phyloP scores from a whole-genome alignment of 352 stramenopile species.

The Globisporangium iwayamae region DNA sequence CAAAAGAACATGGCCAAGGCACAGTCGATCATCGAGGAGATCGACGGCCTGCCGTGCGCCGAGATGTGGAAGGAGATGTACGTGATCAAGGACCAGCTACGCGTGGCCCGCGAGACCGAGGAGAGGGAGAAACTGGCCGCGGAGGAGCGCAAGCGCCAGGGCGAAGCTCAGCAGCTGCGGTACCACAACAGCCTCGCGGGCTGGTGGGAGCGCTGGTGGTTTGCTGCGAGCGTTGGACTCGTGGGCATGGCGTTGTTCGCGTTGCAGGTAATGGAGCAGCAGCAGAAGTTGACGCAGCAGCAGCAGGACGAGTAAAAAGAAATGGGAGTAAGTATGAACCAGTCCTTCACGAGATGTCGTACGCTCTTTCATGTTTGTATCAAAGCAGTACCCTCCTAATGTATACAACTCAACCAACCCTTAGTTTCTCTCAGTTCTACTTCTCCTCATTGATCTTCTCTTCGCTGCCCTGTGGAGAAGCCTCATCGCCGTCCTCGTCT shows the following conservation, averaged over 20 bases:
- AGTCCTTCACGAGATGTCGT: too few relatives aligned
- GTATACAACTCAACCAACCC: neutral
- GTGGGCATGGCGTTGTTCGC: constrained; percentile 9
- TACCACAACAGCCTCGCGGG: constrained; percentile 13
- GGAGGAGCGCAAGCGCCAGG: constrained; percentile 5
- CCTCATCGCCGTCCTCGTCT: constrained; percentile 24
- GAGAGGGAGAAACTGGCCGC: neutral
- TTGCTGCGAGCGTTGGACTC: constrained; percentile 13
- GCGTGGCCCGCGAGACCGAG: constrained; percentile 10
- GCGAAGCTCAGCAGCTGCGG: neutral
- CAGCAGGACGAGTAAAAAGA: constrained; percentile 8
- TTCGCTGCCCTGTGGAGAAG: constrained; percentile 21
- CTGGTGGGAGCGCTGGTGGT: constrained; percentile 23
- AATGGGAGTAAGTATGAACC: too few relatives aligned
- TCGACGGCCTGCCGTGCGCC: constrained; percentile 33
- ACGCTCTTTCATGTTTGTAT: neutral
- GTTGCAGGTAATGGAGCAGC: constrained; percentile 16
- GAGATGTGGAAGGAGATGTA: constrained; percentile 32
- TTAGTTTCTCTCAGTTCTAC: neutral
- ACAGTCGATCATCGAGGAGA: constrained; percentile 32
- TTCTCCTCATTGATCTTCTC: constrained; percentile 18
- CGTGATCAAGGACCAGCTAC: constrained; percentile 39
- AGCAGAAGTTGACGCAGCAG: neutral
- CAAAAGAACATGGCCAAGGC: constrained; percentile 31
- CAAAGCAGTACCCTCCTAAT: neutral